A percentile compares a stretch with the other conserved stretches of the same genome.
These are phyloP conservation scores for Penicillium pancosmium DNA, from an alignment of 495 filamentous ascomycete species.

Conservation along the genomic window DNA sequence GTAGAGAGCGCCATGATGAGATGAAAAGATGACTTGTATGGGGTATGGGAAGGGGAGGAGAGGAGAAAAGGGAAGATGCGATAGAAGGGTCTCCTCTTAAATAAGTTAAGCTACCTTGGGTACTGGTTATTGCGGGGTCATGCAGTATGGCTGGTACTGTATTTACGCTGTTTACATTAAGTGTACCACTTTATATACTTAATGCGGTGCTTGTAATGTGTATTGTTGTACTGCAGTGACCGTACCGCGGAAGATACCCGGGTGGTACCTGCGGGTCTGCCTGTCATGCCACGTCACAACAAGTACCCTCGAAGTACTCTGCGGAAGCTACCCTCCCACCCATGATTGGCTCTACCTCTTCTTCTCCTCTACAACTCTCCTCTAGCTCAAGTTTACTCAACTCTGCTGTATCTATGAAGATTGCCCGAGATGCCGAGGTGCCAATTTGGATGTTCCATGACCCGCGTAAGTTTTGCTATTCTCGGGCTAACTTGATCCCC, in stretches of 20 bases:
- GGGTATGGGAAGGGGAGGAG: conserved; percentile 3
- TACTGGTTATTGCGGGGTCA: background rate
- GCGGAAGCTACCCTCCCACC: background rate
- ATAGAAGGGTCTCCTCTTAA: conserved; percentile 2
- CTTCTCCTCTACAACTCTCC: background rate
- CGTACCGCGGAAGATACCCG: too few species aligned
- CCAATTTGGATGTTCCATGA: background rate
- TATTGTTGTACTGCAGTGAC: too few species aligned
- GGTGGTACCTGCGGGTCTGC: background rate
- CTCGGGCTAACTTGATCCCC: background rate
- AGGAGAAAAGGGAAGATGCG: conserved; percentile 13
- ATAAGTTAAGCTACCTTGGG: background rate
- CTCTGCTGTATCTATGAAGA: background rate
- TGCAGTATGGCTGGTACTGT: background rate
- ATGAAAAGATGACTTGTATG: conserved; percentile 1
- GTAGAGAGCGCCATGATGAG: conserved; percentile 43
- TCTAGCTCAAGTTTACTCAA: background rate
- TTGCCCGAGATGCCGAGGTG: conserved; percentile 4
- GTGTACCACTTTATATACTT: too few species aligned
- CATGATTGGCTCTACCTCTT: background rate
- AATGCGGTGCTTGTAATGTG: too few species aligned
- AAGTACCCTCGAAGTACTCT: background rate
- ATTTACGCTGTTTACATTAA: too few species aligned
- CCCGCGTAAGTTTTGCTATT: background rate
- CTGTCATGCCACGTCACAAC: background rate